Conservation (phyloP, 257 asterid species). For the Nyctanthes arbortristis region DNA sequence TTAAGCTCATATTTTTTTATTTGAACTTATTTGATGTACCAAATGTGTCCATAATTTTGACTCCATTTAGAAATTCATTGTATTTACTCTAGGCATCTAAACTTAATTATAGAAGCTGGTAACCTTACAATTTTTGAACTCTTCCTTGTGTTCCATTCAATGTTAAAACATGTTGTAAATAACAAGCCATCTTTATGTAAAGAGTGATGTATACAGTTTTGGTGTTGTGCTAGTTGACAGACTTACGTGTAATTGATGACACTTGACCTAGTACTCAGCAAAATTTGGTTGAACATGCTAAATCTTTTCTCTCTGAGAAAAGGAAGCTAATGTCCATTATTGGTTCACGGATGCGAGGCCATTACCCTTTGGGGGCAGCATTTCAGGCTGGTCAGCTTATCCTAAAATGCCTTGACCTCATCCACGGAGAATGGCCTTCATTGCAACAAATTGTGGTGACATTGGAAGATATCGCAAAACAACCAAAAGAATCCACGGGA, state of each 20-base stretch:
- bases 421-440: constrained; percentile 23
- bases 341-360: constrained; percentile 23
- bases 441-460: constrained; percentile 22
- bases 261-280: constrained; percentile 14
- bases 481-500: constrained; percentile 16
- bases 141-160: too few relatives aligned
- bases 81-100: too few relatives aligned
- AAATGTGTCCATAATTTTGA: too few relatives aligned
- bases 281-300: too few relatives aligned
- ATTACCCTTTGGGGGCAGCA: constrained; percentile 25
- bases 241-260: constrained; percentile 17
- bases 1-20: too few relatives aligned
- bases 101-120: too few relatives aligned
- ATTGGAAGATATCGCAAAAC: constrained; percentile 18
- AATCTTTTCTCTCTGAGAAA: too few relatives aligned
- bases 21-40: too few relatives aligned
- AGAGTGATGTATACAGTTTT: constrained; percentile 28
- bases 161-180: background rate
- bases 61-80: too few relatives aligned
- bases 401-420: constrained; percentile 17
- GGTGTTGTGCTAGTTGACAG: constrained; percentile 28
- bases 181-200: constrained; percentile 25
- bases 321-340: constrained; percentile 26
- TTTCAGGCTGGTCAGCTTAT: constrained; percentile 24
- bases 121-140: too few relatives aligned